Conservation (phyloP, 2,329 filamentous ascomycete genomes). For the Pseudogymnoascus sp. region DNA sequence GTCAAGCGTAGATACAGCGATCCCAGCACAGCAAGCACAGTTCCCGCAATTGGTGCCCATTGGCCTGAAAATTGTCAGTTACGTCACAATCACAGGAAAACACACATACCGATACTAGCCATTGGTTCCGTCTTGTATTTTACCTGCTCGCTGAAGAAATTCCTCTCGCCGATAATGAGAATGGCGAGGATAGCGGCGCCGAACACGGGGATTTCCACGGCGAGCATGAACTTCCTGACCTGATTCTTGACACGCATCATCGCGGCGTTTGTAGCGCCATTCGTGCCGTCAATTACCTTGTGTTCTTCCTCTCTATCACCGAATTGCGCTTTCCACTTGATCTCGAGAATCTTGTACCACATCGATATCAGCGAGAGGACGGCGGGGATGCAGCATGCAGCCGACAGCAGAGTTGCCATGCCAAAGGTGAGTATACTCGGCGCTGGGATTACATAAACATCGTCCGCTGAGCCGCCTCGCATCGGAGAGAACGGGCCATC, state of each 20-base stretch:
- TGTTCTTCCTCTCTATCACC: slow-evolving; percentile 30
- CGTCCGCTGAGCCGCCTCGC: slow-evolving; percentile 46
- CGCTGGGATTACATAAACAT: slow-evolving; percentile 56
- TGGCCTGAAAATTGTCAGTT: slow-evolving; percentile 38
- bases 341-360: slow-evolving; percentile 57
- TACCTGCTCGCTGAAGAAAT: slow-evolving; percentile 54
- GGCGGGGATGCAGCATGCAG: slow-evolving; percentile 58
- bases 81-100: not conserved
- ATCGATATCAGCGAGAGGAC: slow-evolving; percentile 55
- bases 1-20: slow-evolving; percentile 48
- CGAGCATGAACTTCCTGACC: slow-evolving; percentile 46
- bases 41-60: slow-evolving; percentile 54
- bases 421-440: slow-evolving; percentile 50
- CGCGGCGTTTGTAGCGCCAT: slow-evolving; percentile 43
- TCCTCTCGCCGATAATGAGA: slow-evolving; percentile 54
- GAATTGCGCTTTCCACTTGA: slow-evolving; percentile 48
- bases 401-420: slow-evolving; percentile 52
- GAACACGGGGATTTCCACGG: slow-evolving; percentile 53
- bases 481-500: slow-evolving; percentile 48
- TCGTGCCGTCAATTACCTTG: slow-evolving; percentile 44
- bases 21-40: slow-evolving; percentile 48
- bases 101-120: slow-evolving; percentile 46
- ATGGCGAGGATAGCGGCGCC: slow-evolving; percentile 51
- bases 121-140: slow-evolving; percentile 56
- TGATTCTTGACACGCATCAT: slow-evolving; percentile 50